Conservation (phyloP, 2,329 filamentous ascomycete species). For the Cladobotryum protrusum region DNA sequence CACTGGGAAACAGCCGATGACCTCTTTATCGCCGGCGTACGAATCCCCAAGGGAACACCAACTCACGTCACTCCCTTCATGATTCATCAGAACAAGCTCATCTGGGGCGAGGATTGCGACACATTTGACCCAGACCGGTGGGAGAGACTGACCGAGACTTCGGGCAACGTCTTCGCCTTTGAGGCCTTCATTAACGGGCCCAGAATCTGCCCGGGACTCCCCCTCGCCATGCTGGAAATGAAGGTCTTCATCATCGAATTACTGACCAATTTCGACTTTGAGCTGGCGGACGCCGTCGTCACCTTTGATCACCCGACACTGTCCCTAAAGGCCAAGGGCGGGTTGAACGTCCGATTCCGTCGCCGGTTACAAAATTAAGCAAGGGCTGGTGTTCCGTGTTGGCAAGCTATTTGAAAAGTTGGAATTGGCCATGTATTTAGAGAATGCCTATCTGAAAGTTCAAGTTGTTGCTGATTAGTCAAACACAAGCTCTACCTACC, state of each 20-base stretch:
- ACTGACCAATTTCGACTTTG: neutral
- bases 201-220: conserved; percentile 24
- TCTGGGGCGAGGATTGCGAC: conserved; percentile 35
- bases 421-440: no score
- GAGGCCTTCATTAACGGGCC: conserved; percentile 27
- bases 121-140: conserved; percentile 38
- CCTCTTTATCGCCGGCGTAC: neutral
- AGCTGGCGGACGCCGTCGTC: neutral
- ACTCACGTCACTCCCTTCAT: conserved; percentile 30
- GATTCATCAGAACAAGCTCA: conserved; percentile 33
- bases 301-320: neutral
- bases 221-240: conserved; percentile 27
- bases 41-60: neutral
- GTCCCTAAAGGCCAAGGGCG: neutral
- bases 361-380: neutral
- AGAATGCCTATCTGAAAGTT: no score
- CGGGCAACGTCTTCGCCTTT: conserved; percentile 30
- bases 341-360: neutral
- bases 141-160: conserved; percentile 29
- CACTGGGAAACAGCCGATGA: neutral
- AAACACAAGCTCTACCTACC: no score
- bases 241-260: conserved; percentile 20
- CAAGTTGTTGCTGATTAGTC: no score
- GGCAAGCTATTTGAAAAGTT: no score
- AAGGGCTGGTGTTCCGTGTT: no score